A percentile compares a stretch with the other conserved stretches of the same genome.
phyloP scores from a whole-genome alignment of 257 asterid genomes.

The Primulina eburnea region DNA sequence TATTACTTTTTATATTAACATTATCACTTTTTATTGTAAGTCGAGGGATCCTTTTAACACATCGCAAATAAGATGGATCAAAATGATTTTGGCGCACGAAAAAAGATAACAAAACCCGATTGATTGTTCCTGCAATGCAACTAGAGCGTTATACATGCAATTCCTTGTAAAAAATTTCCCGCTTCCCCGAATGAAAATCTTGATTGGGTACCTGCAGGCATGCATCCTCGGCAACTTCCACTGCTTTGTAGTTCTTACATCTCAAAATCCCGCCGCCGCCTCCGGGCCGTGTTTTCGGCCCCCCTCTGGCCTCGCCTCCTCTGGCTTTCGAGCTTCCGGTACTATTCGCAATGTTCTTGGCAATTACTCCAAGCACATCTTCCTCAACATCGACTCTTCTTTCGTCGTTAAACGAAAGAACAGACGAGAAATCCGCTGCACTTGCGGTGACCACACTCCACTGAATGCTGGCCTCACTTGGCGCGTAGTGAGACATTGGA shows the following conservation, averaged over 20 bases:
- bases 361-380: neutral
- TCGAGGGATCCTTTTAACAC: too few relatives aligned
- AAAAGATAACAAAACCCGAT: neutral
- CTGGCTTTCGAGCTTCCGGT: constrained; percentile 6
- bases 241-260: constrained; percentile 58
- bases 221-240: constrained; percentile 46
- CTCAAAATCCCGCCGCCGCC: constrained; percentile 54
- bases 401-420: constrained; percentile 41
- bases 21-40: too few relatives aligned
- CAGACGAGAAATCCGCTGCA: constrained; percentile 54
- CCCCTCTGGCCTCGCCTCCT: constrained; percentile 18
- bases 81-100: neutral
- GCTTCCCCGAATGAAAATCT: neutral
- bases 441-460: constrained; percentile 88
- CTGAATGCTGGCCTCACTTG: constrained; percentile 76
- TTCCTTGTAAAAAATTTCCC: neutral
- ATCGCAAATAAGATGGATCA: too few relatives aligned
- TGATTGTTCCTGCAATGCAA: neutral
- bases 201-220: constrained; percentile 13
- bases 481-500: constrained; percentile 51
- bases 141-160: constrained; percentile 19
- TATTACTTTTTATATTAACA: too few relatives aligned
- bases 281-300: constrained; percentile 21
- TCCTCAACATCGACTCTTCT: constrained; percentile 32
- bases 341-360: constrained; percentile 6